phyloP scores from a whole-genome alignment of 2,329 filamentous ascomycete species.

The Colletotrichum costaricense region DNA sequence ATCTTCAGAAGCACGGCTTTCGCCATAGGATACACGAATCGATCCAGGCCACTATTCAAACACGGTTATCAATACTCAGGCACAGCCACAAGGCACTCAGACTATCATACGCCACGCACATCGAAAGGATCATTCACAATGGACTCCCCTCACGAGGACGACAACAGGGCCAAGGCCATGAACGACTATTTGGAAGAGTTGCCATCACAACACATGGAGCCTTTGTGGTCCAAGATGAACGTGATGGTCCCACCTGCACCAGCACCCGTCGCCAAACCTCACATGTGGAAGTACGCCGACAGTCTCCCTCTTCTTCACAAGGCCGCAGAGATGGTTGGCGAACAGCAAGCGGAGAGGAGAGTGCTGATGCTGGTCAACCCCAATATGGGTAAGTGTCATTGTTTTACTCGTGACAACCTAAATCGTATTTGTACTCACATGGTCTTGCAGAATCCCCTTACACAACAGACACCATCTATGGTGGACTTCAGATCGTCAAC shows the following conservation, averaged over 20 bases:
- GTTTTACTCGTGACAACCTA: neutral
- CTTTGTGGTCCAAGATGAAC: constrained; percentile 62
- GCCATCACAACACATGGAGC: constrained; percentile 47
- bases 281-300: constrained; percentile 52
- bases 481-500: constrained; percentile 66
- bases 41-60: too few species aligned
- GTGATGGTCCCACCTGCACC: constrained; percentile 58
- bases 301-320: constrained; percentile 47
- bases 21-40: too few species aligned
- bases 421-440: neutral
- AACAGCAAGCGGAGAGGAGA: constrained; percentile 53
- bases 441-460: constrained; percentile 56
- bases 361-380: constrained; percentile 57
- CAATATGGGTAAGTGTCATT: constrained; percentile 41
- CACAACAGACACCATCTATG: constrained; percentile 69
- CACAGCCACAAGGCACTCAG: neutral
- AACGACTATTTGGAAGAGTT: constrained; percentile 43
- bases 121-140: neutral
- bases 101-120: neutral
- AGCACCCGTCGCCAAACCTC: constrained; percentile 53
- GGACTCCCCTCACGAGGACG: constrained; percentile 21
- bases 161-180: constrained; percentile 41
- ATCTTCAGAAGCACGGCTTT: neutral
- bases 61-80: neutral
- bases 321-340: constrained; percentile 49